A percentile compares a stretch with the other conserved stretches of the same genome.
phyloP scores from a whole-genome alignment of 140 eudicot species.

The Cichorium intybus region DNA sequence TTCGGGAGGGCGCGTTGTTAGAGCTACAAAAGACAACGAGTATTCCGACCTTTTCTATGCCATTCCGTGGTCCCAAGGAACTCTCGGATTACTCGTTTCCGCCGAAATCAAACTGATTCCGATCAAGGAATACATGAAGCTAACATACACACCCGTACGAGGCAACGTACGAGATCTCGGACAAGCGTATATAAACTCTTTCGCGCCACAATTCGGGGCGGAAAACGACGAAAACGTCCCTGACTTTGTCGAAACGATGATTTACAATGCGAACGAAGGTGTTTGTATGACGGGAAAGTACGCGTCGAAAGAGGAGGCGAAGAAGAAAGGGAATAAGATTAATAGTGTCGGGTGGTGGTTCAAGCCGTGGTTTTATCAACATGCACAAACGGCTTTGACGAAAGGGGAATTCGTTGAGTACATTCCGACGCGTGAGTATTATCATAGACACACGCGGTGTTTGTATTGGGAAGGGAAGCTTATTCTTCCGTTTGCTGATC shows the following conservation, averaged over 20 bases:
- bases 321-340: slow-evolving; percentile 63
- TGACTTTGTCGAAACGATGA: slow-evolving; percentile 76
- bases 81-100: slow-evolving; percentile 78
- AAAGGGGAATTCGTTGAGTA: slow-evolving; percentile 89
- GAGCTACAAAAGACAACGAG: slow-evolving; percentile 86
- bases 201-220: slow-evolving; percentile 72
- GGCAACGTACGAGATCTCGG: slow-evolving; percentile 68
- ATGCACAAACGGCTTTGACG: slow-evolving; percentile 65
- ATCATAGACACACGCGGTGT: slow-evolving; percentile 89
- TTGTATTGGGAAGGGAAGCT: slow-evolving; percentile 96
- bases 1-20: slow-evolving; percentile 73
- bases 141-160: slow-evolving; percentile 68
- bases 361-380: slow-evolving; percentile 92
- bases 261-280: slow-evolving; percentile 64
- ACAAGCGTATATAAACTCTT: slow-evolving; percentile 71
- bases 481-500: slow-evolving; percentile 85
- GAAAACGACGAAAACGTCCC: slow-evolving; percentile 70
- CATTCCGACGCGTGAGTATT: slow-evolving; percentile 80
- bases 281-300: slow-evolving; percentile 78
- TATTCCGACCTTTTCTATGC: slow-evolving; percentile 84
- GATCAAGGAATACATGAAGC: slow-evolving; percentile 75
- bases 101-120: slow-evolving; percentile 92
- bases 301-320: slow-evolving; percentile 79
- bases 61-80: slow-evolving; percentile 94
- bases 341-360: slow-evolving; percentile 85